Evolutionary conservation across 2,329 filamentous ascomycete genomes (phyloP).

Genomic region (Falciphora oryzae): DNA sequence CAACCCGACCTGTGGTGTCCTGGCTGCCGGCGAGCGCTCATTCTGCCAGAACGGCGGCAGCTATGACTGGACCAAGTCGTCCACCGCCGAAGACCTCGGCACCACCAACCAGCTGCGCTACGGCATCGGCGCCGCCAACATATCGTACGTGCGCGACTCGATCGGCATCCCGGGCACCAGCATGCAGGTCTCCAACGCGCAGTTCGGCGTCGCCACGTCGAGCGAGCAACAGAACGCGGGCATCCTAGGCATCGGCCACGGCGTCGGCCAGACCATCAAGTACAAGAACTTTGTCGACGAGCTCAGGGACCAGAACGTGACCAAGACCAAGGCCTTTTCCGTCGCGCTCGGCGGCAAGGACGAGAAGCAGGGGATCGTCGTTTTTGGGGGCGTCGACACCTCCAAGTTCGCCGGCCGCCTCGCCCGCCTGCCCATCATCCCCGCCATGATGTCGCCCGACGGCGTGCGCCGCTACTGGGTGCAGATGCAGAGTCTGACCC

Average conservation of each 20-base stretch:
- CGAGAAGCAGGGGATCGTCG: constrained; percentile 54
- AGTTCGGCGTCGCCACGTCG: constrained; percentile 59
- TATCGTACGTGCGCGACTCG: constrained; percentile 43
- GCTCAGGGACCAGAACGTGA: constrained; percentile 44
- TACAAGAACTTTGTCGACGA: constrained; percentile 50
- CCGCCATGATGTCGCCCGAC: constrained; percentile 49
- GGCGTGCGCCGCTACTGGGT: constrained; percentile 48
- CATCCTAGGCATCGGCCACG: constrained; percentile 73
- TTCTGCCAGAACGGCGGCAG: constrained; percentile 42
- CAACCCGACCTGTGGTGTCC: constrained; percentile 51
- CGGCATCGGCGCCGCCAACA: constrained; percentile 45
- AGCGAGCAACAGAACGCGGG: constrained; percentile 43
- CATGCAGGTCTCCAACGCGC: constrained; percentile 42
- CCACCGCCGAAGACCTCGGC: constrained; percentile 27
- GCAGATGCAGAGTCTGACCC: constrained; percentile 36
- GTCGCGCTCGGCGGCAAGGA: constrained; percentile 59
- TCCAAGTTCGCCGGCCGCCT: constrained; percentile 58
- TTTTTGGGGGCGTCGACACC: constrained; percentile 64
- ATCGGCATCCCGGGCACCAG: constrained; percentile 36
- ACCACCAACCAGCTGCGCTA: constrained; percentile 39
- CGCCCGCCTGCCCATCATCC: constrained; percentile 54
- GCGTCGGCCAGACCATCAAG: constrained; percentile 36
- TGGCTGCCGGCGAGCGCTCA: constrained; percentile 24
- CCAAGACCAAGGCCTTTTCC: constrained; percentile 57
- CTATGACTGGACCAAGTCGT: constrained; percentile 38